Evolutionary conservation across 345 rosid genomes (phyloP), one percentile per base, ranked within the genome.

Genomic region (Cardiospermum halicacabum): DNA sequence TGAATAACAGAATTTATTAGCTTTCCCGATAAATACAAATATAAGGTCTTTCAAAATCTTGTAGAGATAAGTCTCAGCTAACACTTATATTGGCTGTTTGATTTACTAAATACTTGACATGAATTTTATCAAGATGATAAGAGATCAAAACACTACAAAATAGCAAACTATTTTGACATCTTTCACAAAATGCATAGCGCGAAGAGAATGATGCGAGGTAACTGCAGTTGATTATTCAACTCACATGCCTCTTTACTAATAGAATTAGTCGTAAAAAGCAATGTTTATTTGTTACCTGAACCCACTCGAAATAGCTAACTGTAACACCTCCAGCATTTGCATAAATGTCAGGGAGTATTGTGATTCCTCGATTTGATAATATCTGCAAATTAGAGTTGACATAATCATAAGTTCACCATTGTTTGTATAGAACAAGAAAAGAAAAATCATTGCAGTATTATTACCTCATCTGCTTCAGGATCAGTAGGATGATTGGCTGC

Each of bases 241-340:
- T 30, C 37, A n/a, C 8, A 50, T 13, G 56, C 27, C 9, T 32
- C 43, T 15, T n/a, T 11, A 11, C 43, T 34, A 10, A 4, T 18
- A 8, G 16, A 2, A 15, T 15, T 37, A 36, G 42, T 4, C 7
- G 25, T 24, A 11, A 0, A n/a, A 58, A 49, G 22, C 26, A 2
- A 40, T 3, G 8, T 7, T 13, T 11, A 31, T 62, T 3, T 59
- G 19, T 74, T 83, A 88, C 96, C 96, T 85, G 96, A 66, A 95
- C 97, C 99, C 96, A 95, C 80, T 94, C 97, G n/a, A 94, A 94
- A 70, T 94, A 94, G 84, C 99, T 94, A 56, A 94, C 99, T 0
- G 99, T 94, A 67, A 91, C 99, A 21, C 97, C 97, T 74, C 97
- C 99, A 39, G 99, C 79, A 75, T 91, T 94, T 62, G 99, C 97